A percentile compares a stretch with the other conserved stretches of the same genome.
Evolutionary conservation across 1,284 basidiomycete genomes (phyloP).

Genomic region (Phlebopus sp.): DNA sequence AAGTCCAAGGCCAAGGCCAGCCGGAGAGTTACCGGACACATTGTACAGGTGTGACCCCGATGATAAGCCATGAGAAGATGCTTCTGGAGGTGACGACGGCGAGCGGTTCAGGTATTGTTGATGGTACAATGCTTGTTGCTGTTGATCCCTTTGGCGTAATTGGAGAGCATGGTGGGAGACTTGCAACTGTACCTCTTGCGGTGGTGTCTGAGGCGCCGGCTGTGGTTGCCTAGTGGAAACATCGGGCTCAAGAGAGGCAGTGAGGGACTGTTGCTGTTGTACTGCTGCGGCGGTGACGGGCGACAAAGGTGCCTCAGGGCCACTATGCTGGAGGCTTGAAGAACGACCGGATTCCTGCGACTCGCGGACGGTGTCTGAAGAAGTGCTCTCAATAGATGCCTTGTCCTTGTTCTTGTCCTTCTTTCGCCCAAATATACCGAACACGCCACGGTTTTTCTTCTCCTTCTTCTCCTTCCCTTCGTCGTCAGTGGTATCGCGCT

Average conservation of each 20-base stretch:
- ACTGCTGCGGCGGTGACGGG: slow-evolving; percentile 50
- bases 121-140: slow-evolving; percentile 82
- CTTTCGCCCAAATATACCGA: slow-evolving; percentile 72
- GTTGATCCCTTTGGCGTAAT: slow-evolving; percentile 82
- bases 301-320: slow-evolving; percentile 32
- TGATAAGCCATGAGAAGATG: slow-evolving; percentile 65
- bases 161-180: slow-evolving; percentile 53
- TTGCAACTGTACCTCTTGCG: slow-evolving; percentile 18
- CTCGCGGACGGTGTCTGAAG: slow-evolving; percentile 41
- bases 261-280: slow-evolving; percentile 49
- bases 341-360: slow-evolving; percentile 42
- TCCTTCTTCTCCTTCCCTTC: slow-evolving; percentile 62
- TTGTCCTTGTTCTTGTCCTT: slow-evolving; percentile 78
- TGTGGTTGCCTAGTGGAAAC: slow-evolving; percentile 27
- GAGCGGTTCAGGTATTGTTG: slow-evolving; percentile 82
- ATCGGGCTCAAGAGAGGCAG: slow-evolving; percentile 25
- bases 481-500: slow-evolving; percentile 44
- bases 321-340: slow-evolving; percentile 34
- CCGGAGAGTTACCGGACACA: slow-evolving; percentile 33
- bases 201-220: slow-evolving; percentile 39
- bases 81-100: slow-evolving; percentile 71
- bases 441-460: slow-evolving; percentile 64
- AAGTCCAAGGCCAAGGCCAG: slow-evolving; percentile 47
- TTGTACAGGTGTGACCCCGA: slow-evolving; percentile 50
- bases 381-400: slow-evolving; percentile 44